Evolutionary conservation across 1,284 basidiomycete species (phyloP), one percentile per base, ranked within the genome.

Genomic region (Leccinum cinnamomeum): DNA sequence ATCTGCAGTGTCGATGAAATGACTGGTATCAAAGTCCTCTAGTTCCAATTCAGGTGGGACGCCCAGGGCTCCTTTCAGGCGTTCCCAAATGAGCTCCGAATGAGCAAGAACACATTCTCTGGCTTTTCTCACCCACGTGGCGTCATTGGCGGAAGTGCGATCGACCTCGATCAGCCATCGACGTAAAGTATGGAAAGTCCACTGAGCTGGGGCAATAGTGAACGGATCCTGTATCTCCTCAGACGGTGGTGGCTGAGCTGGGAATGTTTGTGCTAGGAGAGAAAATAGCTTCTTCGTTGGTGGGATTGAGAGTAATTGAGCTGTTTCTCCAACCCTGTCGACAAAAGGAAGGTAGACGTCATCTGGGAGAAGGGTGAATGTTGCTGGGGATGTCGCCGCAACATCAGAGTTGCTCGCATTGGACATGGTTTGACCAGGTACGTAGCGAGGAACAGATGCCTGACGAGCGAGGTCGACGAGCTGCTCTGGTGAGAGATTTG

Each of bases 51-150:
- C 90, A 0, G 87, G 86, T 3, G 90, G 91, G 1, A 91, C 84
- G 10, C 91, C 91, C 2, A 93, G 77, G 0, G 89, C 89, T 37
- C 86, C 89, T 72, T 92, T 92, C 70, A 92, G 78, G 58, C 90
- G 83, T 73, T 92, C 91, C 90, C 90, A 93, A 63, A 92, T 87
- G 57, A 91, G 82, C 72, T 93, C 90, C 25, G 87, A 89, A 66
- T 86, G 87, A 18, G 81, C 75, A 18, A 88, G 77, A 68, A 93
- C 82, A 69, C 89, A 91, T 60, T 79, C 81, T n/a, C 89, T 84
- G 2, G 84, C 81, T 30, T 82, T 81, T 64, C 80, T 78, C 53
- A 86, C 83, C 89, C 89, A 93, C 37, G 82, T 68, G 11, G 79
- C 77, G 67, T 93, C 91, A 7, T 84, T 78, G 0, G 79, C 83